Conservation (phyloP, 1,139 yeast species). For the Candida tetrigidarum region DNA sequence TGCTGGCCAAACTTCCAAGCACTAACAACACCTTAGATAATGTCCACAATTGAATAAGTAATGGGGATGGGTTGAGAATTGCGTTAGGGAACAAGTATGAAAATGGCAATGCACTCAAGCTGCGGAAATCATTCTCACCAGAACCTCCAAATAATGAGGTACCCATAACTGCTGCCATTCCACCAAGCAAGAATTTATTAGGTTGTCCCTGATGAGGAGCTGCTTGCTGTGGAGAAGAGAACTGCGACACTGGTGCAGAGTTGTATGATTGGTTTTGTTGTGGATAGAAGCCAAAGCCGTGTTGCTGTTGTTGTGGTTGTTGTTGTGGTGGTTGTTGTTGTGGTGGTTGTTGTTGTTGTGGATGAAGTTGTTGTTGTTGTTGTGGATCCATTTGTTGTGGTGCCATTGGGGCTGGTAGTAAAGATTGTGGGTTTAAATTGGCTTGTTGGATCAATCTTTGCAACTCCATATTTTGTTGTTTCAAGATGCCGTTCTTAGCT, state of each 20-base stretch:
- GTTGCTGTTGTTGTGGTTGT: constrained; percentile 13
- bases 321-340: constrained; percentile 10
- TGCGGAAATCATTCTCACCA: constrained; percentile 41
- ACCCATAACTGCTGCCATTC: constrained; percentile 59
- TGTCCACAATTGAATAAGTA: constrained; percentile 30
- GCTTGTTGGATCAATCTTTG: constrained; percentile 41
- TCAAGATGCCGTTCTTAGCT: constrained; percentile 60
- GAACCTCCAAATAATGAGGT: constrained; percentile 45
- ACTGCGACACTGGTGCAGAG: constrained; percentile 22
- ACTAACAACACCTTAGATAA: constrained; percentile 31
- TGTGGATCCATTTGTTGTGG: constrained; percentile 14
- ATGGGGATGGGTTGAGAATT: constrained; percentile 28
- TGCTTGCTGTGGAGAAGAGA: constrained; percentile 16
- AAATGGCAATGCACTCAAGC: constrained; percentile 42
- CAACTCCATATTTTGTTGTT: constrained; percentile 57
- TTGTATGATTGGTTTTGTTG: constrained; percentile 22
- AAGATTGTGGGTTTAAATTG: constrained; percentile 21
- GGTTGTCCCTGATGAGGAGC: constrained; percentile 18
- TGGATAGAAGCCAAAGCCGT: constrained; percentile 29
- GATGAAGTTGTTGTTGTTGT: too few species aligned
- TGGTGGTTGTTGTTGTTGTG: constrained; percentile 9
- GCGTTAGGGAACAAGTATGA: constrained; percentile 29
- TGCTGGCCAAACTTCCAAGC: constrained; percentile 28
- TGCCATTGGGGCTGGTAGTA: constrained; percentile 12
- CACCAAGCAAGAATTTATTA: constrained; percentile 53